Evolutionary conservation across 805 yeast species (phyloP), one percentile per base, ranked within the genome.

Genomic region (Candida vartiovaarae): DNA sequence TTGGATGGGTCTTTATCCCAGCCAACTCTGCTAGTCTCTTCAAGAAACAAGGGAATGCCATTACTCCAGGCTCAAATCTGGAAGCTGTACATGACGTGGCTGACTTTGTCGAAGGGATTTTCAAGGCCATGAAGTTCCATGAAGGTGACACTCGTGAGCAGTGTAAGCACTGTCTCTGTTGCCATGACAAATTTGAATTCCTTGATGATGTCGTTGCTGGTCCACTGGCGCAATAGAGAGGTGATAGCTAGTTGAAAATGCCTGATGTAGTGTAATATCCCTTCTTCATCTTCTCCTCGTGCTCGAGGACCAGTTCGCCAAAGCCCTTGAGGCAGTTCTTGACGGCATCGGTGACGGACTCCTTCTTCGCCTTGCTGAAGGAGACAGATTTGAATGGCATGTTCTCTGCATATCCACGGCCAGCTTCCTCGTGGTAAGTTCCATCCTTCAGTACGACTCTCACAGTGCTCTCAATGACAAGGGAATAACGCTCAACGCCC

Each of bases 261-360:
- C 64, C 64, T 36, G 59, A 61, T 2, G 44, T 25, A 6, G 53
- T 57, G 51, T 66, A 67, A 47, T 61, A 64, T 9, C 67, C 67
- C 27, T 43, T 47, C 36, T 59, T 54, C 6, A 64, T 52, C 41
- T 58, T 65, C 2, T 44, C 43, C 41, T 66, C 71, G 42, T 68
- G 67, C 3, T 59, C 61, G 9, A 67, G 53, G 2, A 85, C 80
- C 51, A 82, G 77, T 33, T 95, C 95, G 56, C 43, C 44, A 32
- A 88, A 86, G 50, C 83, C 80, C 48, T 95, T 68, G 42, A 90
- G 67, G 10, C 91, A 82, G 40, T 93, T 69, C 62, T 88, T 89
- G 45, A 84, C 63, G 0, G 85, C 96, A 60, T 85, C 90, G 0
- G 90, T 84, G n/a, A 82, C 75, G 1, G 95, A 93, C 54, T 84